Evolutionary conservation across 2,329 filamentous ascomycete species (phyloP).

Genomic region (Neoscytalidium dimidiatum): DNA sequence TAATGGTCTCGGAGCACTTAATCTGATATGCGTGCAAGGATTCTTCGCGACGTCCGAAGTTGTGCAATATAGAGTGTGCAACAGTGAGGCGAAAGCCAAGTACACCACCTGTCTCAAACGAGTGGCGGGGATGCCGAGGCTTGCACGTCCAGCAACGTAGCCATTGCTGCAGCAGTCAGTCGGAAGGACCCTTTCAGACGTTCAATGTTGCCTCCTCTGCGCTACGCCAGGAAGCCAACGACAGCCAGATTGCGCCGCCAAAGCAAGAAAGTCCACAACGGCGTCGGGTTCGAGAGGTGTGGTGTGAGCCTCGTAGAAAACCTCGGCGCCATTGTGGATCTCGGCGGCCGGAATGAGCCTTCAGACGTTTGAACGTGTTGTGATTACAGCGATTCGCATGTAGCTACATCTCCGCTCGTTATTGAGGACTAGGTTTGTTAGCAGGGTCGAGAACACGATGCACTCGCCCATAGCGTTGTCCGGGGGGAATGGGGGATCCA

Average conservation of each 20-base stretch:
- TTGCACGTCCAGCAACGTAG: neutral
- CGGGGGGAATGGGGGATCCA: too few species aligned
- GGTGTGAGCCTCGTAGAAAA: neutral
- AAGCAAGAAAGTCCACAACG: neutral
- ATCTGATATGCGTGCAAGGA: neutral
- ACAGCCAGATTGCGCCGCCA: neutral
- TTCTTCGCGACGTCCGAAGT: conserved; percentile 1
- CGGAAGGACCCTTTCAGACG: conserved; percentile 6
- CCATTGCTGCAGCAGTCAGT: neutral
- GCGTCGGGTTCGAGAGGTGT: neutral
- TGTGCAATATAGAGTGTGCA: neutral
- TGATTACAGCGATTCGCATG: neutral
- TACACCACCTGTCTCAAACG: neutral
- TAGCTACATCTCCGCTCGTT: too few species aligned
- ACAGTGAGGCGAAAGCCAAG: neutral
- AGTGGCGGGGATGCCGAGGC: neutral
- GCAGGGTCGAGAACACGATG: neutral
- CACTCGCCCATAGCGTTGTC: too few species aligned
- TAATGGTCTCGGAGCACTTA: neutral
- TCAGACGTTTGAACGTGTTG: neutral
- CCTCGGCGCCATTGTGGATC: neutral
- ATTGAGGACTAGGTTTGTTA: neutral
- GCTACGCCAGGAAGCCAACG: neutral
- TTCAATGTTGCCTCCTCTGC: neutral
- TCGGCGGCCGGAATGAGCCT: neutral